Conservation (phyloP, 2,329 filamentous ascomycete genomes). For the Diaporthe citrichinensis region DNA sequence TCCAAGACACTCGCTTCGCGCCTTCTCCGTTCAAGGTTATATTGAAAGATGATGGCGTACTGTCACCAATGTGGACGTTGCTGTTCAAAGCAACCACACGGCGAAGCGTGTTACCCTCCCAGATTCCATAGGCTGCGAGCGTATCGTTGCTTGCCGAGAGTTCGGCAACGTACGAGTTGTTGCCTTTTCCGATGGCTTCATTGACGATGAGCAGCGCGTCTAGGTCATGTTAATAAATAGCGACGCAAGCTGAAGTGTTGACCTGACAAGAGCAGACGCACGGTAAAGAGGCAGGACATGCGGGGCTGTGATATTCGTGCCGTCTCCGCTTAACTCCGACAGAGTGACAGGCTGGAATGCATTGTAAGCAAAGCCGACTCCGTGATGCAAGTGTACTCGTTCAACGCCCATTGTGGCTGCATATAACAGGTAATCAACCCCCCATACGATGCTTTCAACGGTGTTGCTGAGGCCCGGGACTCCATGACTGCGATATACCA, state of each 20-base stretch:
- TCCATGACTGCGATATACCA: background rate
- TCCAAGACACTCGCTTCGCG: conserved; percentile 5
- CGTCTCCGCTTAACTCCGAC: background rate
- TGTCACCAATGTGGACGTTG: background rate
- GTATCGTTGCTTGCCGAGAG: conserved; percentile 7
- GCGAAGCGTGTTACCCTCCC: background rate
- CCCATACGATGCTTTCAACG: background rate
- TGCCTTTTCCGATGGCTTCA: background rate
- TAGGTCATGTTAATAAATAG: background rate
- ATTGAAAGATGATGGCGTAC: background rate
- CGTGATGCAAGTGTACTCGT: background rate
- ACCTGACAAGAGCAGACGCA: background rate
- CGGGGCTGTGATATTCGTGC: background rate
- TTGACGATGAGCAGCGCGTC: conserved; percentile 14
- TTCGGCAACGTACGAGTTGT: background rate
- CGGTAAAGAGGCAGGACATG: conserved; percentile 5
- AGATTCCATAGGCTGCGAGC: background rate
- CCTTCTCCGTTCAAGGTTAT: background rate
- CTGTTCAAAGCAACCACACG: background rate
- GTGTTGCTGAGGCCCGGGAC: conserved; percentile 16
- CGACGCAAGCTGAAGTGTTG: background rate
- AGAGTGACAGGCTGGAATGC: background rate
- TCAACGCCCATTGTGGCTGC: background rate
- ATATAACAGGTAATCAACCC: background rate
- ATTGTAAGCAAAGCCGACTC: background rate